Evolutionary conservation across 768 basidiomycete genomes (phyloP), one percentile per base, ranked within the genome.

Genomic region (Omphalotus guepiniiformis): DNA sequence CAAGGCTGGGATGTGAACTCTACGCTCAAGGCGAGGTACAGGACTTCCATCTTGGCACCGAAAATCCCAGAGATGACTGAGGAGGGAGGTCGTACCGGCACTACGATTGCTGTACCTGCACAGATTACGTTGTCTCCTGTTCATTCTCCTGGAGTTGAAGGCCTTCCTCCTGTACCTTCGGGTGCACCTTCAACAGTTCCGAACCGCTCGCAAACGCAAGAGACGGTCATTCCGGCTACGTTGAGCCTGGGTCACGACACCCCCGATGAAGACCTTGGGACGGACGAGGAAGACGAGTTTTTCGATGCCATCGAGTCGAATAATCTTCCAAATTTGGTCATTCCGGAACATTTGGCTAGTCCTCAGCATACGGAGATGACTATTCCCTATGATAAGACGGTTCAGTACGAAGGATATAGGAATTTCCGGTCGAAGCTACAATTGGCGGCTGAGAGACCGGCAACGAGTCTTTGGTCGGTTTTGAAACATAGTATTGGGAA

Each of bases 401-500:
- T 27, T 34, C 77, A 80, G 29, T 92, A 88, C 62, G 65, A 67
- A 8, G 87, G 83, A 0, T 97, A 97, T 60, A 57, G 65, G 46
- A 59, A 78, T n/a, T 64, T 92, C 7, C 71, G 94, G 7, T 60
- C 66, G 15, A 62, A 62, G 21, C 67, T 98, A 13, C 72, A 80
- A 1, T 75, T 96, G 40, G 73, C 63, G 32, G 91, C 93, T 54
- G 82, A 94, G 55, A 68, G 93, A 26, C 94, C 95, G 16, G 83
- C 83, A 35, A 90, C 92, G 56, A 92, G 88, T 67, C 69, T 95
- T 35, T 98, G 94, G 94, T 83, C 85, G 37, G 94, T 97, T 55
- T 69, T 98, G 71, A 98, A 97, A 69, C 82, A 88, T 52, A 88
- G 85, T 52, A 95, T 98, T 50, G 94, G 95, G 51, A 97, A 96